phyloP scores from a whole-genome alignment of 768 basidiomycete species.

The Hygrophorus pudorinus region DNA sequence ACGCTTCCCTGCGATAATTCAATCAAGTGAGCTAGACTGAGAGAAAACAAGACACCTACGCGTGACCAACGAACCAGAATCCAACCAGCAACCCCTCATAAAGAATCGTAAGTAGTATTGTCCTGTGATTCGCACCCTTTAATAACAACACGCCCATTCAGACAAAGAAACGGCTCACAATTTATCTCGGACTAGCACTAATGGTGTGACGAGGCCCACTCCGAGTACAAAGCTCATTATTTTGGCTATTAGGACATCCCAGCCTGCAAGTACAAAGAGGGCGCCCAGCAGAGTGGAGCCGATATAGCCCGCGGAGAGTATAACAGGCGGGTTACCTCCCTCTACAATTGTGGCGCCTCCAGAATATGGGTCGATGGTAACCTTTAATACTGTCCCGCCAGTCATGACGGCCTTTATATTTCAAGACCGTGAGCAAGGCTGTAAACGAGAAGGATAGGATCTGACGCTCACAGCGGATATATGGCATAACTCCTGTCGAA shows the following conservation, averaged over 20 bases:
- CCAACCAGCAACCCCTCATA: constrained; percentile 86
- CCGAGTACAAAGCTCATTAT: constrained; percentile 87
- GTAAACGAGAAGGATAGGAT: background rate
- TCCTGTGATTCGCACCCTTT: constrained; percentile 36
- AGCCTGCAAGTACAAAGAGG: constrained; percentile 74
- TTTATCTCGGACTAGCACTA: constrained; percentile 84
- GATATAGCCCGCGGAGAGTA: constrained; percentile 72
- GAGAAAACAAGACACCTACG: constrained; percentile 34
- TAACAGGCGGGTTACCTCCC: constrained; percentile 63
- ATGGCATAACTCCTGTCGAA: constrained; percentile 60
- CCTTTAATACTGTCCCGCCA: constrained; percentile 67
- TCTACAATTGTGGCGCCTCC: constrained; percentile 72
- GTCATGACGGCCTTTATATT: constrained; percentile 57
- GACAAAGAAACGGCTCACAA: constrained; percentile 46
- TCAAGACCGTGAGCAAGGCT: background rate
- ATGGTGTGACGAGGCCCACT: constrained; percentile 76
- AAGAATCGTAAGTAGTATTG: constrained; percentile 69
- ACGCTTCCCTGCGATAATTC: constrained; percentile 43
- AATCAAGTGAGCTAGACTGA: background rate
- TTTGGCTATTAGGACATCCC: constrained; percentile 86
- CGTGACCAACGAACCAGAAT: constrained; percentile 94
- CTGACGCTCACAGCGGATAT: constrained; percentile 51
- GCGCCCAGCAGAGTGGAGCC: constrained; percentile 79
- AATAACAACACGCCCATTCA: background rate
- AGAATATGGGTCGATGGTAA: constrained; percentile 77